These are phyloP conservation scores for Sclerotinia sclerotiorum DNA, from an alignment of 2,329 filamentous ascomycete genomes.

Conservation along the genomic window DNA sequence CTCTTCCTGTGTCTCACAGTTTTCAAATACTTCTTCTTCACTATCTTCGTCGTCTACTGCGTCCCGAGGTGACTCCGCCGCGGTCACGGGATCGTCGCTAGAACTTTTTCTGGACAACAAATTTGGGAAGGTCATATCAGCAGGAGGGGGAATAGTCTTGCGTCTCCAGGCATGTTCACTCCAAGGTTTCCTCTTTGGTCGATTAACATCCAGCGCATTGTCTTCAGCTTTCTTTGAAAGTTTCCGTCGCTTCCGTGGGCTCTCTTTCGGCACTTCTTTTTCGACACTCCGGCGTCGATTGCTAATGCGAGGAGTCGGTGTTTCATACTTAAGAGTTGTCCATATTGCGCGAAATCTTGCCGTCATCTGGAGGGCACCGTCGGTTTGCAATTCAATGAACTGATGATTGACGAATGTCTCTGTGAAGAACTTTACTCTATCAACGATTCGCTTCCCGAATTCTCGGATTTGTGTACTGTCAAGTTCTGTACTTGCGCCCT, in stretches of 20 bases:
- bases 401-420: constrained; percentile 19
- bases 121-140: constrained; percentile 18
- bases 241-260: constrained; percentile 11
- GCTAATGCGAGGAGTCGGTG: not conserved
- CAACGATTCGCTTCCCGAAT: constrained; percentile 15
- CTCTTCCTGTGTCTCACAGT: not conserved
- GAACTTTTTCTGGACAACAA: constrained; percentile 16
- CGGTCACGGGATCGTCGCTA: constrained; percentile 11
- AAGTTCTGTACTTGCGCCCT: not conserved
- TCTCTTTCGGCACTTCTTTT: constrained; percentile 3
- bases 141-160: constrained; percentile 10
- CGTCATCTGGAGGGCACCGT: constrained; percentile 19
- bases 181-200: constrained; percentile 4
- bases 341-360: constrained; percentile 20
- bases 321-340: constrained; percentile 15
- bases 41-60: not conserved
- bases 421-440: constrained; percentile 21
- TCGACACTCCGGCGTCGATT: constrained; percentile 5
- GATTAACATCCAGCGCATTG: not conserved
- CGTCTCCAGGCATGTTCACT: constrained; percentile 16
- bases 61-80: not conserved
- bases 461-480: constrained; percentile 8
- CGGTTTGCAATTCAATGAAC: constrained; percentile 17
- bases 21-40: not conserved
- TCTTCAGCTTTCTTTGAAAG: constrained; percentile 12